Percentiles rank a stretch among this genome's conserved stretches.
phyloP scores from a whole-genome alignment of 176 grass and related monocot genomes.

The Thalia dealbata region DNA sequence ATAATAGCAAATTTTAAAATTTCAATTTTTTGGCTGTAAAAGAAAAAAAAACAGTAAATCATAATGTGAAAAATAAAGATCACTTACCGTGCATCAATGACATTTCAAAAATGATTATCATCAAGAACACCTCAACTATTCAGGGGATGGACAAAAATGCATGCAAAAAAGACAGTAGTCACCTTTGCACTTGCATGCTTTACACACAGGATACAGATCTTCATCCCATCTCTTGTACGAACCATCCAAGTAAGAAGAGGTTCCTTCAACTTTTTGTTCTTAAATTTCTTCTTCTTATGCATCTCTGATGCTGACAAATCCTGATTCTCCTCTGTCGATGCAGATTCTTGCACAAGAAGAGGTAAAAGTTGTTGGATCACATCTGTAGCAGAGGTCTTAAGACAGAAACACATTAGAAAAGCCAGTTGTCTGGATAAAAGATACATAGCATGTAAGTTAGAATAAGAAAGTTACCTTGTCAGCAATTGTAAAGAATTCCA shows the following conservation, averaged over 20 bases:
- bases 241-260: slow-evolving; percentile 79
- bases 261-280: slow-evolving; percentile 61
- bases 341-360: slow-evolving; percentile 60
- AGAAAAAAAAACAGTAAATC: neutral
- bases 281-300: slow-evolving; percentile 61
- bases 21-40: neutral
- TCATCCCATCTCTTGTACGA: slow-evolving; percentile 63
- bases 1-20: too few species aligned
- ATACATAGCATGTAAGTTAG: neutral
- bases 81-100: neutral
- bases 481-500: slow-evolving; percentile 90
- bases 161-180: slow-evolving; percentile 5
- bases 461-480: slow-evolving; percentile 54
- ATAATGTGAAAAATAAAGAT: neutral
- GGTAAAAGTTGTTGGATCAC: slow-evolving; percentile 75
- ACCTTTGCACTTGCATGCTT: slow-evolving; percentile 79
- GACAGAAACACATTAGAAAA: slow-evolving; percentile 22
- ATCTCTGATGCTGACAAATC: slow-evolving; percentile 27
- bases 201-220: slow-evolving; percentile 63
- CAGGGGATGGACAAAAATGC: neutral
- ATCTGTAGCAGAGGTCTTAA: slow-evolving; percentile 55
- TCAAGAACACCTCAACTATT: neutral
- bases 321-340: slow-evolving; percentile 41
- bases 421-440: neutral
- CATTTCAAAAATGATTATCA: neutral